Base-by-base conservation (phyloP, 208 protist genomes). In the Porcisia deanei region DNA sequence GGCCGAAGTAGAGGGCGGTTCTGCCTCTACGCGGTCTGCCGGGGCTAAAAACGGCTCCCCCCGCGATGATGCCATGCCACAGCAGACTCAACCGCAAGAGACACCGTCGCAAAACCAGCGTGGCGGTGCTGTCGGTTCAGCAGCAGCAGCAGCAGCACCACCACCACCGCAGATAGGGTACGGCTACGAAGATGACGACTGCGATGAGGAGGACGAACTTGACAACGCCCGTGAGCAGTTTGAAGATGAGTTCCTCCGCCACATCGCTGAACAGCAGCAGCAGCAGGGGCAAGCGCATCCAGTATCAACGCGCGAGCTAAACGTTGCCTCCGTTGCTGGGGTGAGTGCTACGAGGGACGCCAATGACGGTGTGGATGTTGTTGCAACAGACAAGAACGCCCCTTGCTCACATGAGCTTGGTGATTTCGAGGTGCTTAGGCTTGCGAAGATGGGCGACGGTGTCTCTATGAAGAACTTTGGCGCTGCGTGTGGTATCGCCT, bases 361-460 rank as follows among this genome's bases (percentile, higher is more conserved):
- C 30, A 57, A 86, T 49, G 82, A 84, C 41, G 83, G 81, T 39
- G 83, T 85, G 52, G 71, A 73, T 5, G 77, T 86, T 7, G 79
- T 92, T 18, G 86, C 80, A 16, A 90, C 90, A n/a, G 73, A 84
- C 63, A 76, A 77, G 61, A 77, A 57, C 34, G 53, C 68, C 25
- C 78, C 78, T 37, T 65, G 52, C 43, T 34, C 80, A 1, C 80
- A 78, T 79, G 87, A 83, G 39, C 54, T 96, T 14, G 85, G 87
- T 58, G 91, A 95, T 67, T 97, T 97, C 80, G 91, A 97, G 77
- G 79, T 89, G n/a, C 84, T 97, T 43, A 88, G 93, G 1, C 80
- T 93, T 3, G 93, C 85, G 12, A 95, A 95, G 80, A 93, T 95
- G 88, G 91, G 93, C 52, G 93, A 97, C 67, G 54, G 58, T 37